These are phyloP conservation scores for Colletotrichum trifolii DNA, from an alignment of 2,329 filamentous ascomycete genomes.

Conservation along the genomic window DNA sequence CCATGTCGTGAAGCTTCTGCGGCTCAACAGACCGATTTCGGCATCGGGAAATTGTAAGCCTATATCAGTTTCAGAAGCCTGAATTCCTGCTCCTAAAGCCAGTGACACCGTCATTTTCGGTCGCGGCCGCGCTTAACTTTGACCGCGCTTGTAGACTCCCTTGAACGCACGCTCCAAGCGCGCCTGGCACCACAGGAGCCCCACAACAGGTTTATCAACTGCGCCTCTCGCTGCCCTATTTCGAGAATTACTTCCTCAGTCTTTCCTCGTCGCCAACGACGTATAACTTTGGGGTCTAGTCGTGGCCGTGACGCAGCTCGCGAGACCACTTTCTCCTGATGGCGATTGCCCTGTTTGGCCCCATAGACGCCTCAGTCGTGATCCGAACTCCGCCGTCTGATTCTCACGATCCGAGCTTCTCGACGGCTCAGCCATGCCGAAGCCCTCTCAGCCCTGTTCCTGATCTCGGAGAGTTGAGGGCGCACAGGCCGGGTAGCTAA, in stretches of 20 bases:
- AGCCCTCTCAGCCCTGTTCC: too few species aligned
- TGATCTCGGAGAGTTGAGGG: too few species aligned
- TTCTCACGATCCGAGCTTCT: background rate
- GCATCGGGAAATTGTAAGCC: background rate
- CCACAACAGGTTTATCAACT: slow-evolving; percentile 2
- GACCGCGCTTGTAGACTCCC: background rate
- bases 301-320: too few species aligned
- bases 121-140: background rate
- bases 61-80: background rate
- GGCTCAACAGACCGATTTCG: slow-evolving; percentile 1
- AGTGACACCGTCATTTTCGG: background rate
- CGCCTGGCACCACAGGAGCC: background rate
- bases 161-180: slow-evolving; percentile 7
- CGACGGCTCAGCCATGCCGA: slow-evolving; percentile 1
- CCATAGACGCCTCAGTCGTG: background rate
- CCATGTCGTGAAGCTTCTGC: background rate
- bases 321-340: too few species aligned
- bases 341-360: background rate
- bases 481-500: background rate
- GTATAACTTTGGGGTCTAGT: background rate
- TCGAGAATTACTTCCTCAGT: background rate
- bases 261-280: too few species aligned
- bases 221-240: slow-evolving; percentile 17
- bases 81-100: background rate
- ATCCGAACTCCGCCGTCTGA: background rate